A percentile compares a stretch with the other conserved stretches of the same genome.
These are phyloP conservation scores for Vicia sativa DNA, from an alignment of 306 rosid genomes.

Conservation along the genomic window DNA sequence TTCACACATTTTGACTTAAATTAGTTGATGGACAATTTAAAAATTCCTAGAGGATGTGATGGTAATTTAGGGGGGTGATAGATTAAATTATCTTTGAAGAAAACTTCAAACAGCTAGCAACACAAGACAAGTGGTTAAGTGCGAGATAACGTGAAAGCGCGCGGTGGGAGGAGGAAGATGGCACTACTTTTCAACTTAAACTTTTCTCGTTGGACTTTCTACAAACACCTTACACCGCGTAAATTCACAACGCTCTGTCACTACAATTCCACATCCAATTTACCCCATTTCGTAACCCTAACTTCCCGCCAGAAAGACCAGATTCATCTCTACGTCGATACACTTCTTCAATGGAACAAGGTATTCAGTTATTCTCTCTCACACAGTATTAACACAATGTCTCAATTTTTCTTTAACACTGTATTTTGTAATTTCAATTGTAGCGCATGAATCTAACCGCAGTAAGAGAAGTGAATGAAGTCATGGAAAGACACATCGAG, in stretches of 20 bases:
- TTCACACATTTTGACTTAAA: no score
- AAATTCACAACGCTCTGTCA: constrained; percentile 41
- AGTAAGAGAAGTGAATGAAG: constrained; percentile 63
- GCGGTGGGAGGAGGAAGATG: constrained; percentile 43
- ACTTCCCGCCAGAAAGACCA: constrained; percentile 68
- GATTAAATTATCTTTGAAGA: no score
- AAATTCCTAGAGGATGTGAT: no score
- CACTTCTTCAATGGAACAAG: constrained; percentile 95
- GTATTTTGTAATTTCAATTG: constrained; percentile 17
- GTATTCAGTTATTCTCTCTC: constrained; percentile 28
- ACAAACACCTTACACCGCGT: constrained; percentile 66
- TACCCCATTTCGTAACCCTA: constrained; percentile 55
- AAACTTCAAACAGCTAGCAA: neutral
- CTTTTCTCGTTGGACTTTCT: constrained; percentile 61
- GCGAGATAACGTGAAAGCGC: constrained; percentile 28
- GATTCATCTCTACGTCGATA: constrained; percentile 69
- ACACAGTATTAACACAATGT: neutral
- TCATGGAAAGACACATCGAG: constrained; percentile 91
- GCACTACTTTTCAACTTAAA: constrained; percentile 30
- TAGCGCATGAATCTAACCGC: constrained; percentile 91
- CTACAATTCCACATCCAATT: constrained; percentile 35
- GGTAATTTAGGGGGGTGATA: no score
- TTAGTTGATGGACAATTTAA: no score
- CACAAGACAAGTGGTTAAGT: constrained; percentile 6
- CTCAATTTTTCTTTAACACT: neutral